These are phyloP conservation scores for Paramecium biaurelia DNA, from an alignment of 73 alveolate species.

Conservation along the genomic window DNA sequence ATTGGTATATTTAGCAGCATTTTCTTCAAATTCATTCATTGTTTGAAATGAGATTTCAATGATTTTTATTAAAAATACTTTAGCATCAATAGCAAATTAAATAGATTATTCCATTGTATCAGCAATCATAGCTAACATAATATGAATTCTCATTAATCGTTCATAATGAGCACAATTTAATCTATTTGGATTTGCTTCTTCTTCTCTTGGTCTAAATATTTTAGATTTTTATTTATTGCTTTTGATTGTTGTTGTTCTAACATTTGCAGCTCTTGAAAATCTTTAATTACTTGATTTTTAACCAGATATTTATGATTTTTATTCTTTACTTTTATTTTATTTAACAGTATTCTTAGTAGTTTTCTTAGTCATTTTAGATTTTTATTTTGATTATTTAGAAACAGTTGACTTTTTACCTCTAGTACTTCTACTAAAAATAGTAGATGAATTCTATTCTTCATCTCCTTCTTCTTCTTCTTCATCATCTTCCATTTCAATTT, in stretches of 20 bases:
- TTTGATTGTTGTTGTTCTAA: conserved; percentile 72
- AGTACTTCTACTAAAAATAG: conserved; percentile 69
- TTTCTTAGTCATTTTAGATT: conserved; percentile 67
- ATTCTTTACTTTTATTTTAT: conserved; percentile 67
- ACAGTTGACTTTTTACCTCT: conserved; percentile 58
- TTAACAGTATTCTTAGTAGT: conserved; percentile 80
- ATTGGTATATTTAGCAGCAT: conserved; percentile 59
- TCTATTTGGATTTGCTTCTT: conserved; percentile 95
- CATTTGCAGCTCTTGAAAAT: conserved; percentile 74
- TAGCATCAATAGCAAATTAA: conserved; percentile 75
- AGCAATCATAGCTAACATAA: conserved; percentile 93
- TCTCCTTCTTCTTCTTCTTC: conserved; percentile 93
- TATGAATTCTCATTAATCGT: conserved; percentile 93
- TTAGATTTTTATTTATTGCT: conserved; percentile 83
- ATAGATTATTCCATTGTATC: conserved; percentile 83
- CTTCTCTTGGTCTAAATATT: conserved; percentile 89
- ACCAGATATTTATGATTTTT: conserved; percentile 84
- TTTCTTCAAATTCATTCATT: conserved; percentile 56
- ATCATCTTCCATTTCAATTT: conserved; percentile 96
- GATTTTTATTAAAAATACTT: conserved; percentile 53
- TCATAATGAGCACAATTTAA: conserved; percentile 96
- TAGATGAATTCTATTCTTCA: conserved; percentile 82
- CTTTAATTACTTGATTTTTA: conserved; percentile 71
- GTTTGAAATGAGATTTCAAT: conserved; percentile 62
- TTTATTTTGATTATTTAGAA: conserved; percentile 51